phyloP scores from a whole-genome alignment of 345 rosid species.

The Viola odorata region DNA sequence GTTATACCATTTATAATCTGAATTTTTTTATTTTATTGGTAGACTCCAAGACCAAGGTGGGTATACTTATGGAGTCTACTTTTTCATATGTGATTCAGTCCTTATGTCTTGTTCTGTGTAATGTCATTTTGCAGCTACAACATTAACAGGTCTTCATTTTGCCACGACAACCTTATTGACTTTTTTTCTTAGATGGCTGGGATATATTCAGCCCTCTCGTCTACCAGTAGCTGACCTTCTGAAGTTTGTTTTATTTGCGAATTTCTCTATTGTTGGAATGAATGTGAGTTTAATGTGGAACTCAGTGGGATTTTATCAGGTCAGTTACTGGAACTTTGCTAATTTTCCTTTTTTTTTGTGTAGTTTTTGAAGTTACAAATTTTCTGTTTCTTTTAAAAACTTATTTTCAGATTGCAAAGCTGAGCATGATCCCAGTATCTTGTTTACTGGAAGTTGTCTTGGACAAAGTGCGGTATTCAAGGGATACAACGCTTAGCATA shows the following conservation, averaged over 20 bases:
- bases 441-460: constrained; percentile 88
- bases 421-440: constrained; percentile 98
- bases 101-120: constrained; percentile 23
- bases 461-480: constrained; percentile 86
- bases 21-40: too few species aligned
- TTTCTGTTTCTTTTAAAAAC: constrained; percentile 2
- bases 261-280: constrained; percentile 99
- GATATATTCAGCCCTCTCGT: constrained; percentile 77
- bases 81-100: too few species aligned
- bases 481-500: constrained; percentile 98
- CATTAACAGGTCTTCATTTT: constrained; percentile 96
- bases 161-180: constrained; percentile 87
- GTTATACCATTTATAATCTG: too few species aligned
- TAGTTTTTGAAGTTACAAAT: constrained; percentile 8
- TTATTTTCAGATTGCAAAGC: constrained; percentile 78
- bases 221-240: constrained; percentile 71
- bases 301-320: constrained; percentile 99
- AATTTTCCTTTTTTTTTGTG: constrained; percentile 1
- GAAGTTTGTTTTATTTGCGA: constrained; percentile 84
- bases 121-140: constrained; percentile 66
- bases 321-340: constrained; percentile 14
- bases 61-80: too few species aligned
- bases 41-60: too few species aligned
- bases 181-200: constrained; percentile 64
- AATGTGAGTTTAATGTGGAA: constrained; percentile 99